These are phyloP conservation scores for peach (Prunus persica) DNA, from an alignment of 306 rosid species.

Conservation along the genomic window DNA sequence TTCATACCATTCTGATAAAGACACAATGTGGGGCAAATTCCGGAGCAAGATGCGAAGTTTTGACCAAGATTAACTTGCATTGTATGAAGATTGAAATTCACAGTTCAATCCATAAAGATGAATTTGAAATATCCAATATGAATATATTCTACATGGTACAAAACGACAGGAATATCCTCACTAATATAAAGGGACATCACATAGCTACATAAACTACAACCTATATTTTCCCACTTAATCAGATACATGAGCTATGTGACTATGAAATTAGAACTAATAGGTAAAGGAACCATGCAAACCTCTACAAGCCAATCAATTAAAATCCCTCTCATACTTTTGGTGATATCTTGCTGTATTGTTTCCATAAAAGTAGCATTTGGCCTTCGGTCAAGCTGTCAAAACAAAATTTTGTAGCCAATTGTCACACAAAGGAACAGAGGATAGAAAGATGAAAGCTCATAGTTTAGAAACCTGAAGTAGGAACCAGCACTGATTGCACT, in stretches of 20 bases:
- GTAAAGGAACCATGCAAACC: constrained; percentile 49
- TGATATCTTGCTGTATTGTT: constrained; percentile 68
- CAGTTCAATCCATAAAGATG: not conserved
- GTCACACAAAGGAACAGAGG: constrained; percentile 1
- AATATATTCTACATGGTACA: too few relatives aligned
- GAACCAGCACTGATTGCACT: not conserved
- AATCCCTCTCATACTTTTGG: constrained; percentile 82
- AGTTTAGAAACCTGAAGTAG: constrained; percentile 1
- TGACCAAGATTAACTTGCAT: not conserved
- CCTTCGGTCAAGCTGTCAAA: constrained; percentile 65
- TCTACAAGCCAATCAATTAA: constrained; percentile 97
- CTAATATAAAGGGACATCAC: not conserved
- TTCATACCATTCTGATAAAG: not conserved
- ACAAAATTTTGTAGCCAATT: constrained; percentile 11
- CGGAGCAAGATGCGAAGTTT: not conserved
- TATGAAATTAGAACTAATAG: not conserved
- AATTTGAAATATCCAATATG: not conserved
- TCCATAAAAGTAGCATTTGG: constrained; percentile 65
- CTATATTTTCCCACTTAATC: not conserved
- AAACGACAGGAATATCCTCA: not conserved
- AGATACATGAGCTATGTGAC: constrained; percentile 3
- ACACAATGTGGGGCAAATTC: not conserved
- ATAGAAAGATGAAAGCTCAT: constrained; percentile 13
- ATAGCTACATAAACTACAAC: constrained; percentile 8
- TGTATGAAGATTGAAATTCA: not conserved